Conservation (phyloP, 2,329 filamentous ascomycete species). For the Cytospora piceicola region DNA sequence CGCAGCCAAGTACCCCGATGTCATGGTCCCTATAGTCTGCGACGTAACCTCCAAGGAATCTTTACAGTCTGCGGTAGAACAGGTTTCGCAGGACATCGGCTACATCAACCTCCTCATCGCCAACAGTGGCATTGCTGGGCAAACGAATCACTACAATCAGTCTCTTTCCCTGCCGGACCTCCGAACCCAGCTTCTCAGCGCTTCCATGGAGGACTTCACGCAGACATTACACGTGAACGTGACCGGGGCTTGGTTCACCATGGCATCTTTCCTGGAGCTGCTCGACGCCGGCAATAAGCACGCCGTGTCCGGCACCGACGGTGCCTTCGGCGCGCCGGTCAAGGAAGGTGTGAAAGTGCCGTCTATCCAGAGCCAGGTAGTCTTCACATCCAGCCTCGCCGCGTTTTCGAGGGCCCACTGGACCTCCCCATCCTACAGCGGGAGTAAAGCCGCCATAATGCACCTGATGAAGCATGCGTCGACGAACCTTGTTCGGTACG, state of each 20-base stretch:
- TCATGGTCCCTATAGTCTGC: slow-evolving; percentile 43
- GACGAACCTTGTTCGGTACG: slow-evolving; percentile 61
- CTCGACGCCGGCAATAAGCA: slow-evolving; percentile 63
- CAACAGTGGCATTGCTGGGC: slow-evolving; percentile 61
- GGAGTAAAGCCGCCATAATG: slow-evolving; percentile 68
- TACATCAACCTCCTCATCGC: slow-evolving; percentile 67
- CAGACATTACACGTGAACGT: slow-evolving; percentile 60
- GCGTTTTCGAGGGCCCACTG: slow-evolving; percentile 63
- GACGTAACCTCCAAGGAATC: slow-evolving; percentile 51
- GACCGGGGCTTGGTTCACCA: slow-evolving; percentile 68
- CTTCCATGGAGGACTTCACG: slow-evolving; percentile 64
- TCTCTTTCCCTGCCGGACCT: slow-evolving; percentile 38
- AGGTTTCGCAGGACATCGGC: slow-evolving; percentile 57
- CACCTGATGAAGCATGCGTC: slow-evolving; percentile 70
- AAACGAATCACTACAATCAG: slow-evolving; percentile 29
- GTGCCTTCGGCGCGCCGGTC: slow-evolving; percentile 37
- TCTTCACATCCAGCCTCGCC: slow-evolving; percentile 68
- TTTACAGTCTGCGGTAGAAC: slow-evolving; percentile 62
- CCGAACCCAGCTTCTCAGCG: slow-evolving; percentile 52
- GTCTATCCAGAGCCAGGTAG: slow-evolving; percentile 46
- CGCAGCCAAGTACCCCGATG: slow-evolving; percentile 37
- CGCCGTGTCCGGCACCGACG: slow-evolving; percentile 39
- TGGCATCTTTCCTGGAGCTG: slow-evolving; percentile 69
- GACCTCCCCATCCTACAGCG: slow-evolving; percentile 68
- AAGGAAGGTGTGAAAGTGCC: slow-evolving; percentile 34